Evolutionary conservation across 148 eudicot species (phyloP).

Genomic region (Arbutus unedo): DNA sequence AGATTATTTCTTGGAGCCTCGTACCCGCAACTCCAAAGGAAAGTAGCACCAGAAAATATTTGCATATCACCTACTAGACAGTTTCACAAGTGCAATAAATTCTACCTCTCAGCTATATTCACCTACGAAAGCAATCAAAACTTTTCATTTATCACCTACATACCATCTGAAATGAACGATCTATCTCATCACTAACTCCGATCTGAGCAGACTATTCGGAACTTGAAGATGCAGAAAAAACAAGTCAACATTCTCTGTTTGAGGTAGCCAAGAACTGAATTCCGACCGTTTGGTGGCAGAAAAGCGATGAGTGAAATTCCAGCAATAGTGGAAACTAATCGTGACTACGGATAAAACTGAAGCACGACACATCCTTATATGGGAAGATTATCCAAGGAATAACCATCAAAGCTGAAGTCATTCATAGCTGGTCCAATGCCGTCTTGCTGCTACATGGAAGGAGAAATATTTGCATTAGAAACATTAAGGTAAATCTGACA

Average conservation of each 20-base stretch:
- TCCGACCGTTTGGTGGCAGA: slow-evolving; percentile 16
- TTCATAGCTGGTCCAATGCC: slow-evolving; percentile 41
- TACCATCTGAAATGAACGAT: slow-evolving; percentile 10
- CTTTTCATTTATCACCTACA: slow-evolving; percentile 23
- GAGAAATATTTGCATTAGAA: not conserved
- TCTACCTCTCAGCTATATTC: slow-evolving; percentile 15
- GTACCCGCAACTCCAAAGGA: slow-evolving; percentile 14
- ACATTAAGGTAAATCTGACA: not conserved
- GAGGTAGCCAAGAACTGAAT: not conserved
- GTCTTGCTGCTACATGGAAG: slow-evolving; percentile 53
- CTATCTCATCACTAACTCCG: not conserved
- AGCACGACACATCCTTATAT: slow-evolving; percentile 20
- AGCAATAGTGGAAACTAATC: slow-evolving; percentile 26
- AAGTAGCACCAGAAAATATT: not conserved
- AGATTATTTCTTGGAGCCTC: slow-evolving; percentile 24
- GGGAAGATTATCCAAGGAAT: slow-evolving; percentile 56
- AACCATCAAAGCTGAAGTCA: slow-evolving; percentile 67
- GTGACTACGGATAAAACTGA: slow-evolving; percentile 11
- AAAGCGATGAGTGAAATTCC: slow-evolving; percentile 14
- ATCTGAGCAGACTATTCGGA: not conserved
- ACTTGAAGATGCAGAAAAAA: not conserved
- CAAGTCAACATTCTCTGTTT: slow-evolving; percentile 1
- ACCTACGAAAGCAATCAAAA: slow-evolving; percentile 33
- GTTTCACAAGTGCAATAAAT: not conserved
- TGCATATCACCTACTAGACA: not conserved